These are phyloP conservation scores for Triticum urartu DNA, from an alignment of 176 grass and related monocot genomes.

Conservation along the genomic window DNA sequence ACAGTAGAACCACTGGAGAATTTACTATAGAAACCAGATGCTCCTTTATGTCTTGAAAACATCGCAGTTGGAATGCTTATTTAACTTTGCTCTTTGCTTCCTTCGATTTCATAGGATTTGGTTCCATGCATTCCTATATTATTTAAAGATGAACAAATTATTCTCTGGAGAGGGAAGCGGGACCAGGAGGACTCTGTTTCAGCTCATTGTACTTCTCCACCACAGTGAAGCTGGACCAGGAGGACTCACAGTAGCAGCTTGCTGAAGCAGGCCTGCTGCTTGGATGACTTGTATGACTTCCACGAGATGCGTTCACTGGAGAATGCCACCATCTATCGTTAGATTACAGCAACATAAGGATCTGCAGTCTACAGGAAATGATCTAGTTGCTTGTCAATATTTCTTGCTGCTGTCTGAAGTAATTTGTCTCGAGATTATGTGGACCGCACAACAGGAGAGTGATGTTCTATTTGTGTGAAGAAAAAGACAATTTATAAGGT, in stretches of 20 bases:
- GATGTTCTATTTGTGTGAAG: neutral
- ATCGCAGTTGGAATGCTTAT: neutral
- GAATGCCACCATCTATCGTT: neutral
- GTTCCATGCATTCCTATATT: slow-evolving; percentile 64
- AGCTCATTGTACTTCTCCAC: neutral
- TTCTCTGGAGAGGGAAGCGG: slow-evolving; percentile 61
- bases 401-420: neutral
- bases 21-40: neutral
- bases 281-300: neutral
- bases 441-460: neutral
- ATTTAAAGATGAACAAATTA: slow-evolving; percentile 76
- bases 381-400: neutral
- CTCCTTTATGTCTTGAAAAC: neutral
- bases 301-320: neutral
- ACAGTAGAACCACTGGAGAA: neutral
- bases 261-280: neutral
- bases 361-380: neutral
- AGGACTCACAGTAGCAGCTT: neutral
- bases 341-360: neutral
- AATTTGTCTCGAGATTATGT: neutral
- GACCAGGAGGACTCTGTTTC: slow-evolving; percentile 14
- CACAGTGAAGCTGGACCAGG: neutral
- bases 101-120: slow-evolving; percentile 47
- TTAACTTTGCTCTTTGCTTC: neutral
- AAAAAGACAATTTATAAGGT: neutral